These are phyloP conservation scores for Fusarium abutilonis DNA, from an alignment of 2,329 filamentous ascomycete genomes.

Conservation along the genomic window DNA sequence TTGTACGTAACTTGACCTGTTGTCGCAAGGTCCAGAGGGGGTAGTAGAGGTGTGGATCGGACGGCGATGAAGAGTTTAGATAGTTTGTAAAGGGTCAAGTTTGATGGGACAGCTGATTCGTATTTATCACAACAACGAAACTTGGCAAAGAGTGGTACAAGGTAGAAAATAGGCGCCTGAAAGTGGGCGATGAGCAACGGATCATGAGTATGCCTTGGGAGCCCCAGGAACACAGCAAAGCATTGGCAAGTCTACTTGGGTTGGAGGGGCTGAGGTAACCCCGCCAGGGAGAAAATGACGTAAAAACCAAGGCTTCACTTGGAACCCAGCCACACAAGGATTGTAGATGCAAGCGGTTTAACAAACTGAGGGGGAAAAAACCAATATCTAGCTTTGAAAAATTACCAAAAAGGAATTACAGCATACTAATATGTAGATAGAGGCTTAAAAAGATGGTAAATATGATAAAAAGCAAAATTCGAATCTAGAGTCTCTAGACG, in stretches of 20 bases:
- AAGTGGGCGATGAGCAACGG: constrained; percentile 30
- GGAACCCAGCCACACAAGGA: background rate
- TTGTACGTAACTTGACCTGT: background rate
- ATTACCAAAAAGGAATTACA: background rate
- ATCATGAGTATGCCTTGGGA: constrained; percentile 30
- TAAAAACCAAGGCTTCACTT: constrained; percentile 28
- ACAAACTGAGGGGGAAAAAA: no score
- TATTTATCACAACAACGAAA: constrained; percentile 13
- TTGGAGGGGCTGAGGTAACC: constrained; percentile 38
- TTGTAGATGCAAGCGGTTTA: background rate
- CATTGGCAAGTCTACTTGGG: background rate
- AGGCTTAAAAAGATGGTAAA: background rate
- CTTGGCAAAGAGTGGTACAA: constrained; percentile 22
- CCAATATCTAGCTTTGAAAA: background rate
- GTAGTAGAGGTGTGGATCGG: constrained; percentile 6
- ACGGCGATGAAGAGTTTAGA: constrained; percentile 1
- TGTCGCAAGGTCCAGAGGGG: constrained; percentile 15
- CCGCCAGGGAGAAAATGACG: constrained; percentile 33
- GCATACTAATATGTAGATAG: accelerated
- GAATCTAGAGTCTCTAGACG: constrained; percentile 54
- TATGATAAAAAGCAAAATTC: constrained; percentile 50
- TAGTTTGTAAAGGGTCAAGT: constrained; percentile 8
- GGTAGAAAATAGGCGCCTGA: constrained; percentile 30
- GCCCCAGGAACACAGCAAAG: constrained; percentile 5
- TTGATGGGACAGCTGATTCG: constrained; percentile 10